Conservation (phyloP, 2,329 filamentous ascomycete species). For the Aspergillus hortae region DNA sequence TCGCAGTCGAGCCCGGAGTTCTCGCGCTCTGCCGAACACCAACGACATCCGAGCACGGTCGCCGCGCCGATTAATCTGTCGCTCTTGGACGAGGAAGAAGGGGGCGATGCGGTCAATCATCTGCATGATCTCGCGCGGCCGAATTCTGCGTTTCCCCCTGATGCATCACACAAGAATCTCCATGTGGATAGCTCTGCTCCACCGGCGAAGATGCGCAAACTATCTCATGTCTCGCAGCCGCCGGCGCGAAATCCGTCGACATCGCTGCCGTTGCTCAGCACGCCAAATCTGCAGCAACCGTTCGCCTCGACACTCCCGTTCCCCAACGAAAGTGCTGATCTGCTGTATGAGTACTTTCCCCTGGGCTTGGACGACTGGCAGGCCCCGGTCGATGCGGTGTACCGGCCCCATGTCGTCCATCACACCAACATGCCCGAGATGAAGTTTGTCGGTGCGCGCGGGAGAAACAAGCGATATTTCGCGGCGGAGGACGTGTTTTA, state of each 20-base stretch:
- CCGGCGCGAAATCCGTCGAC: constrained; percentile 30
- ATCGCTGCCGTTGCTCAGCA: constrained; percentile 30
- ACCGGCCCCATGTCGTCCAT: constrained; percentile 88
- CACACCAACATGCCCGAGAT: constrained; percentile 71
- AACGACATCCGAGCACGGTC: constrained; percentile 32
- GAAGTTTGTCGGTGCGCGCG: constrained; percentile 64
- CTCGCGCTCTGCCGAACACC: constrained; percentile 37
- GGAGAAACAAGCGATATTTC: constrained; percentile 69
- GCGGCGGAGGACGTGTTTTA: constrained; percentile 54
- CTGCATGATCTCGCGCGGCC: constrained; percentile 17
- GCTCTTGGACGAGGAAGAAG: constrained; percentile 56
- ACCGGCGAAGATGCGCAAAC: constrained; percentile 38
- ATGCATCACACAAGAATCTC: constrained; percentile 25
- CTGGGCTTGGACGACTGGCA: constrained; percentile 88
- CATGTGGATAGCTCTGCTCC: constrained; percentile 29
- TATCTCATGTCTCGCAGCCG: constrained; percentile 28
- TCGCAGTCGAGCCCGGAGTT: constrained; percentile 54
- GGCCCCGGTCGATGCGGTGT: constrained; percentile 84
- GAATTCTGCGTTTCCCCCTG: constrained; percentile 20
- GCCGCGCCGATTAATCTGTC: constrained; percentile 53
- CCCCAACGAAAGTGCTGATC: constrained; percentile 68
- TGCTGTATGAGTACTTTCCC: constrained; percentile 93
- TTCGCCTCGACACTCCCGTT: constrained; percentile 55
- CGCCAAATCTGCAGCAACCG: constrained; percentile 35
- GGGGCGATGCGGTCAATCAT: constrained; percentile 37